Evolutionary conservation across 352 stramenopile species (phyloP).

Genomic region (Elongisporangium prolatum): DNA sequence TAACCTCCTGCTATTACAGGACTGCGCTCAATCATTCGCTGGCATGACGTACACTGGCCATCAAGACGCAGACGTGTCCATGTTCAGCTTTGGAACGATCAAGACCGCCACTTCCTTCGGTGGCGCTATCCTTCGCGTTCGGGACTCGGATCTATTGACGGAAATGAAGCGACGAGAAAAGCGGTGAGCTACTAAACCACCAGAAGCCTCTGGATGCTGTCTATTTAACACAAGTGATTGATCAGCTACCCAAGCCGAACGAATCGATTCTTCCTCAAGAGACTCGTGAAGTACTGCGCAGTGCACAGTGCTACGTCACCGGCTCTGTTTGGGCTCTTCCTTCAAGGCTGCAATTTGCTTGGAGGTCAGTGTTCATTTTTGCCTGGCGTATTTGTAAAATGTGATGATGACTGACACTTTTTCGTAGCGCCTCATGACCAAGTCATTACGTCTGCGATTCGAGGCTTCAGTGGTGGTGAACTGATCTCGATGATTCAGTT

Average conservation of each 20-base stretch:
- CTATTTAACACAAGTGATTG: not conserved
- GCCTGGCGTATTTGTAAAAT: not conserved
- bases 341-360: constrained; percentile 53
- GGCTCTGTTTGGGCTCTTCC: constrained; percentile 67
- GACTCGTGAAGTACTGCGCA: constrained; percentile 71
- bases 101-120: constrained; percentile 83
- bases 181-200: constrained; percentile 23
- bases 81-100: constrained; percentile 89
- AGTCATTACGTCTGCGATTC: constrained; percentile 79
- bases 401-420: not conserved
- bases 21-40: constrained; percentile 76
- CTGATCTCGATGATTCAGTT: constrained; percentile 73
- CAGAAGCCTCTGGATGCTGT: not conserved
- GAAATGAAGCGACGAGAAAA: constrained; percentile 68
- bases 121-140: constrained; percentile 59
- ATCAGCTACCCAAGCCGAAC: constrained; percentile 52
- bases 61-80: constrained; percentile 54
- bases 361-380: constrained; percentile 30
- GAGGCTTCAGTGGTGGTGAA: constrained; percentile 73
- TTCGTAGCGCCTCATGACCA: constrained; percentile 62
- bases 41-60: constrained; percentile 65
- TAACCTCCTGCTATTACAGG: constrained; percentile 8
- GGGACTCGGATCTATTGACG: constrained; percentile 40
- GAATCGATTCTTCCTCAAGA: constrained; percentile 71
- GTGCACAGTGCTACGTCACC: constrained; percentile 67